Percentiles rank a stretch among this genome's conserved stretches.
phyloP scores from a whole-genome alignment of 805 yeast species.

The Candida coleopterorum region DNA sequence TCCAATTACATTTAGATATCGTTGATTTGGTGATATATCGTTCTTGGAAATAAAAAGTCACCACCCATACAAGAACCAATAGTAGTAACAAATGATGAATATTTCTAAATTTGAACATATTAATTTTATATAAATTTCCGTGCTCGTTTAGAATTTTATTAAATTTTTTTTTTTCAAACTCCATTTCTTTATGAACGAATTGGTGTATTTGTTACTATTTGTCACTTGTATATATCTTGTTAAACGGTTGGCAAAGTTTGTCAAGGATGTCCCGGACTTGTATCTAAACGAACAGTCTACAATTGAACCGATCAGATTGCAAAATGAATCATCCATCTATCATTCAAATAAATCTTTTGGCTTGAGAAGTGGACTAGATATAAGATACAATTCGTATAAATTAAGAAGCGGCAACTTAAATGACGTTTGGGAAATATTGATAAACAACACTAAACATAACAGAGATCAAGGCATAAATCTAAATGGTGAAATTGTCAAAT shows the following conservation, averaged over 20 bases:
- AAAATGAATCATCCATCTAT: slow-evolving; percentile 69
- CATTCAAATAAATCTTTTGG: slow-evolving; percentile 72
- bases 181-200: neutral
- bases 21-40: slow-evolving; percentile 22
- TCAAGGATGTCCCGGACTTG: slow-evolving; percentile 53
- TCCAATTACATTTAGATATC: slow-evolving; percentile 31
- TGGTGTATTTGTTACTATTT: slow-evolving; percentile 11
- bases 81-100: slow-evolving; percentile 22
- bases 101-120: slow-evolving; percentile 22
- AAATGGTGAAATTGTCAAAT: slow-evolving; percentile 11
- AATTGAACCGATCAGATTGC: slow-evolving; percentile 57
- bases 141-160: too few relatives aligned
- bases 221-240: slow-evolving; percentile 16
- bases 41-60: slow-evolving; percentile 29
- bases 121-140: neutral
- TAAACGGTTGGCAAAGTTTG: slow-evolving; percentile 24
- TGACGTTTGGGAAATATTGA: slow-evolving; percentile 65
- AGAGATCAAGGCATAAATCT: slow-evolving; percentile 17
- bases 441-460: slow-evolving; percentile 14
- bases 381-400: slow-evolving; percentile 57
- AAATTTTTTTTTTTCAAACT: too few relatives aligned
- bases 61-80: slow-evolving; percentile 24
- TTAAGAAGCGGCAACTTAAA: slow-evolving; percentile 70
- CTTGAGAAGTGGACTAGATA: slow-evolving; percentile 62
- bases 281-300: slow-evolving; percentile 63